Conservation (phyloP, 2,329 filamentous ascomycete genomes). For the Whalleya microplaca region DNA sequence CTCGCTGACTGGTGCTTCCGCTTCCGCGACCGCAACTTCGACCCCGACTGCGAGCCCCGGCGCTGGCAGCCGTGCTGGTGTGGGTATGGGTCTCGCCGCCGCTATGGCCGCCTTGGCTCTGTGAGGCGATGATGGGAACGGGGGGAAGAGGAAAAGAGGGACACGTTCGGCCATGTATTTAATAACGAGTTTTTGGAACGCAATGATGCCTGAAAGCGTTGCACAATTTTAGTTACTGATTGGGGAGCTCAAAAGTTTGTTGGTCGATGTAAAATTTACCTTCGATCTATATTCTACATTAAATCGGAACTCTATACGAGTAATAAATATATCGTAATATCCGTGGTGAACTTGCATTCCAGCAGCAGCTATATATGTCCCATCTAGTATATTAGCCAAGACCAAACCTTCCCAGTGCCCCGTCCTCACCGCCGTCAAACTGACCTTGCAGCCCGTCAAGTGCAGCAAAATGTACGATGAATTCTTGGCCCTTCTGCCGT, state of each 20-base stretch:
- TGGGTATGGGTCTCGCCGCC: constrained; percentile 37
- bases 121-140: constrained; percentile 21
- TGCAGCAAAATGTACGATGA: constrained; percentile 59
- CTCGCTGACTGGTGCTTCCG: constrained; percentile 17
- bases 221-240: constrained; percentile 9
- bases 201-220: too few species aligned
- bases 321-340: constrained; percentile 4
- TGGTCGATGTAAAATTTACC: constrained; percentile 4
- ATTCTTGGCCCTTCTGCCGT: constrained; percentile 58
- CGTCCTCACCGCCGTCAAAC: constrained; percentile 58
- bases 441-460: constrained; percentile 57
- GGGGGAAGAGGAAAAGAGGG: not conserved
- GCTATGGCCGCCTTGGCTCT: constrained; percentile 38
- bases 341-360: constrained; percentile 10
- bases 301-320: not conserved
- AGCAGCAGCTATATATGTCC: not conserved
- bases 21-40: constrained; percentile 13
- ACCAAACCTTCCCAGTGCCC: constrained; percentile 54
- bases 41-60: constrained; percentile 17
- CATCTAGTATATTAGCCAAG: constrained; percentile 39
- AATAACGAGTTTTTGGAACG: not conserved
- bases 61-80: constrained; percentile 31
- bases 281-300: constrained; percentile 12
- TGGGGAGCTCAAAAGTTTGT: not conserved
- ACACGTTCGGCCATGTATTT: not conserved